Conservation (phyloP, 2,329 filamentous ascomycete genomes). For the Fusarium ramigenum region DNA sequence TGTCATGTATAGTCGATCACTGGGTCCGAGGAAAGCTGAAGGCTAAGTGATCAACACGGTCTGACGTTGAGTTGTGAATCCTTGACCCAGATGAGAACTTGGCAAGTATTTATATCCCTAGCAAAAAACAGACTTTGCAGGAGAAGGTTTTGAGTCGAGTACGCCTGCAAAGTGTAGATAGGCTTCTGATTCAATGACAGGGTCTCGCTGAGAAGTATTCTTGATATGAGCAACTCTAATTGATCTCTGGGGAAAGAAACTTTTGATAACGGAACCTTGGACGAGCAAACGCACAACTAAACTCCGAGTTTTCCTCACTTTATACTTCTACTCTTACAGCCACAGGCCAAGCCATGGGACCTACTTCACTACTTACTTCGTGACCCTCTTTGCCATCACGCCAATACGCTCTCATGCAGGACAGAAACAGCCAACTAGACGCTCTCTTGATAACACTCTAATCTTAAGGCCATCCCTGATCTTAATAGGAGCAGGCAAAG, state of each 20-base stretch:
- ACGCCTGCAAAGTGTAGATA: neutral
- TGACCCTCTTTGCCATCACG: slow-evolving; percentile 10
- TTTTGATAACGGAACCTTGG: slow-evolving; percentile 1
- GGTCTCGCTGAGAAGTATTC: neutral
- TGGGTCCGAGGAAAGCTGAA: slow-evolving; percentile 17
- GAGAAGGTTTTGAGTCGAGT: neutral
- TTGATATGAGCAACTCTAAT: neutral
- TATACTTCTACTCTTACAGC: slow-evolving; percentile 14
- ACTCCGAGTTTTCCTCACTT: slow-evolving; percentile 7
- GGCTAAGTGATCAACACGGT: slow-evolving; percentile 26
- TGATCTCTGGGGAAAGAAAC: neutral
- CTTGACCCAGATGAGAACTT: slow-evolving; percentile 12
- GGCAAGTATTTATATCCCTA: neutral
- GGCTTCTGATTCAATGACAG: neutral
- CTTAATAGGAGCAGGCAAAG: neutral
- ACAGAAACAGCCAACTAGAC: slow-evolving; percentile 2
- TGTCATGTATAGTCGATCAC: slow-evolving; percentile 35
- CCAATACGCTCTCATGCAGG: slow-evolving; percentile 11
- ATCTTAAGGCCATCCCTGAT: slow-evolving; percentile 15
- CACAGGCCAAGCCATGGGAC: slow-evolving; percentile 8
- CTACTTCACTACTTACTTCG: neutral
- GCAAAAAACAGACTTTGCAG: neutral
- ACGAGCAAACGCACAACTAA: neutral
- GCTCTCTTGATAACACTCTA: neutral
- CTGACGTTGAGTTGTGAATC: slow-evolving; percentile 33